These are phyloP conservation scores for Tausonia pullulans DNA, from an alignment of 1,284 basidiomycete genomes.

Conservation along the genomic window DNA sequence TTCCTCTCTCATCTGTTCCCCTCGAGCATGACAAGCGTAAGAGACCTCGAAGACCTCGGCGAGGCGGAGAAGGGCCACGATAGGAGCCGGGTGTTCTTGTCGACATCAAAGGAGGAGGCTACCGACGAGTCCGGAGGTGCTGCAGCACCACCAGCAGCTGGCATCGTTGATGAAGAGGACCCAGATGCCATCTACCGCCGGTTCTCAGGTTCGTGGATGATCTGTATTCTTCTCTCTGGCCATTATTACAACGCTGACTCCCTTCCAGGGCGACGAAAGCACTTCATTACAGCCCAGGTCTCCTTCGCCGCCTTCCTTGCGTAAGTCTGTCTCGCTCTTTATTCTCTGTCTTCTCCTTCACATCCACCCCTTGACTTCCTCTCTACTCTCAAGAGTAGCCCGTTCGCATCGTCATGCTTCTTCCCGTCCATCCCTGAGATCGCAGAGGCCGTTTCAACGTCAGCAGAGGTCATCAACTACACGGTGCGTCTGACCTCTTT, in stretches of 20 bases:
- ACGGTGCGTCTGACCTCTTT: constrained; percentile 27
- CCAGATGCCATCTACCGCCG: background rate
- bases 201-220: background rate
- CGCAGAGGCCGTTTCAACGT: constrained; percentile 48
- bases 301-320: constrained; percentile 3
- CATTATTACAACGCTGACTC: background rate
- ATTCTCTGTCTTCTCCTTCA: background rate
- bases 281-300: background rate
- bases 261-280: background rate
- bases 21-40: too few species aligned
- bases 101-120: too few species aligned
- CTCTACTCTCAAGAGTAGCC: constrained; percentile 35
- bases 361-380: too few species aligned
- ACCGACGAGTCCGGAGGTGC: too few species aligned
- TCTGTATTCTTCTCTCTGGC: background rate
- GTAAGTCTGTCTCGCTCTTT: background rate
- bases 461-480: constrained; percentile 47
- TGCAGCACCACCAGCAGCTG: too few species aligned
- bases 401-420: constrained; percentile 53
- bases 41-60: too few species aligned
- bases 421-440: constrained; percentile 58
- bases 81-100: too few species aligned
- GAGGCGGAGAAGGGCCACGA: too few species aligned
- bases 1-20: too few species aligned
- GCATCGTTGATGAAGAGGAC: background rate